These are phyloP conservation scores for Sergeia podlipaevii DNA, from an alignment of 208 protist species.

Conservation along the genomic window DNA sequence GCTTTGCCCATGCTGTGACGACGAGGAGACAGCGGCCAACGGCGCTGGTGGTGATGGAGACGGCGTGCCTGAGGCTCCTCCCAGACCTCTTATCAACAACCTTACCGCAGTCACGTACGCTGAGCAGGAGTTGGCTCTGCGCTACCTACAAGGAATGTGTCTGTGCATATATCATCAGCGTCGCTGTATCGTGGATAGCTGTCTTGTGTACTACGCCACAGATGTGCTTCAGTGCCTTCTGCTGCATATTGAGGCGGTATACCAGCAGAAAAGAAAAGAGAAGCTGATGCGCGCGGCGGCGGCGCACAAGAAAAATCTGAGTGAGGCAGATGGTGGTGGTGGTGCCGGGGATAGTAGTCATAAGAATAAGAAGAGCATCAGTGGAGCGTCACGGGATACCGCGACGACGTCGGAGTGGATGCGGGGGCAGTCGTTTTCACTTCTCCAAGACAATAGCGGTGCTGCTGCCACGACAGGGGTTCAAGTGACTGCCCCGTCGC, in stretches of 20 bases:
- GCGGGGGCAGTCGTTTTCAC: neutral
- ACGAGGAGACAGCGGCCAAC: neutral
- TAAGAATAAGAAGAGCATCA: slow-evolving; percentile 7
- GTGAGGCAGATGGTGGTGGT: neutral
- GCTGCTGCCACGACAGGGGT: neutral
- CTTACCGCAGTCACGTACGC: slow-evolving; percentile 70
- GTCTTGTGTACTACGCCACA: slow-evolving; percentile 70
- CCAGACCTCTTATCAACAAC: slow-evolving; percentile 20
- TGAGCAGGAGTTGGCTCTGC: slow-evolving; percentile 81
- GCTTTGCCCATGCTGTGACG: too few species aligned
- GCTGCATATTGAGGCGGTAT: slow-evolving; percentile 71
- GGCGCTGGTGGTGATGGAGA: too few species aligned
- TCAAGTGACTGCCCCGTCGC: neutral
- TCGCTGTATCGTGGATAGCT: slow-evolving; percentile 55
- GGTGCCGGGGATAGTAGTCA: neutral
- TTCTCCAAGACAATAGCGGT: slow-evolving; percentile 2
- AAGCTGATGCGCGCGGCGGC: slow-evolving; percentile 11
- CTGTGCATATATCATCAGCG: slow-evolving; percentile 73
- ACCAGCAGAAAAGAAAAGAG: slow-evolving; percentile 26
- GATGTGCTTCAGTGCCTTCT: slow-evolving; percentile 80
- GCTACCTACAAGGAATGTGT: slow-evolving; percentile 76
- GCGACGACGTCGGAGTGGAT: too few species aligned
- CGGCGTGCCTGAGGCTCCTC: neutral
- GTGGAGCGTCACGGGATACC: neutral
- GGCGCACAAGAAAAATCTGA: neutral